Base-by-base conservation (phyloP, 2,329 filamentous ascomycete species). In the Pestalotiopsis sp. region DNA sequence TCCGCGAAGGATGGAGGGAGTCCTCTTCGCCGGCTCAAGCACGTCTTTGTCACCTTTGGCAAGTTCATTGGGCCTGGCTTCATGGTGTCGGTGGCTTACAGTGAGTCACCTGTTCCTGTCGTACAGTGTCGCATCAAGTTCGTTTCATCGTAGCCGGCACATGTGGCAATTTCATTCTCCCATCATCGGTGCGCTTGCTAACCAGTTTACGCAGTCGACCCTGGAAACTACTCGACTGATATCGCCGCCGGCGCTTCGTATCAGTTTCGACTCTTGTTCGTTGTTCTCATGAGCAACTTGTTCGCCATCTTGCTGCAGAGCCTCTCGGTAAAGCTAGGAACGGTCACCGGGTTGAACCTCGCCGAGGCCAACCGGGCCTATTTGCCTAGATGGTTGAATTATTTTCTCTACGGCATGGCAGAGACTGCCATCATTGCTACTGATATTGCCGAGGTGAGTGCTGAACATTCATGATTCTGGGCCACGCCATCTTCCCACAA, bases 231-330 rank as follows among this genome's bases (percentile, higher is more conserved):
- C 75, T 84, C 90, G 1, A 92, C 91, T 22, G 90, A 90, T 76
- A 87, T 92, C 61, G 86, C 89, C 7, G 90, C 90, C 59, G 91
- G 91, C 65, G 88, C 91, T 4, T 83, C 85, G 1, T 92, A 89
- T 76, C 85, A 84, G 67, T 93, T 89, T 80, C 84, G 82, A 55
- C 83, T 92, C 40, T 84, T 93, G 2, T 92, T 92, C 79, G 83
- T 92, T 71, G 86, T 92, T 57, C 81, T 93, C 10, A 81, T 92
- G 73, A 88, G 88, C 77, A 93, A 93, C 75, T 73, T 92, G 64
- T 90, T 92, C 73, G 91, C 91, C 71, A 91, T 93, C 66, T 87
- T 92, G 71, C 81, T 92, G 22, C 91, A 93, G 76, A 88, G 85
- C 22, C 83, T 93, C 1, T 87, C 87, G 73, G 88, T 91, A 77